phyloP scores from a whole-genome alignment of 352 stramenopile genomes.

The Pythium folliculosum region DNA sequence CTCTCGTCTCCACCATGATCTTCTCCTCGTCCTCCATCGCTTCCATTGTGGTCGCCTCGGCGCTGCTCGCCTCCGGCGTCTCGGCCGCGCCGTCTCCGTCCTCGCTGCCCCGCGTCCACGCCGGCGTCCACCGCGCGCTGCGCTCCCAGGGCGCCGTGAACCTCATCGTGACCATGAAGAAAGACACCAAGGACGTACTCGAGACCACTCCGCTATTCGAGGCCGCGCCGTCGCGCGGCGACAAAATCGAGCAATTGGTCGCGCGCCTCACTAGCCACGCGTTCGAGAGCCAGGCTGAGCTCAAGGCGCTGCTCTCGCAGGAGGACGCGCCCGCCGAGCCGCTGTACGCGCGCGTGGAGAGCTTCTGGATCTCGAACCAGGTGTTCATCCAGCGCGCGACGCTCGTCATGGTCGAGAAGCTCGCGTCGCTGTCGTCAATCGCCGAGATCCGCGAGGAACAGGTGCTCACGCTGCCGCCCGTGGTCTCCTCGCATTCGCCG shows the following conservation, averaged over 20 bases:
- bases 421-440: background rate
- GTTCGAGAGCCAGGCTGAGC: conserved; percentile 2
- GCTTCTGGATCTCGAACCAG: conserved; percentile 38
- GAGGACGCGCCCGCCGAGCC: conserved; percentile 21
- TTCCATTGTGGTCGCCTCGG: too few species aligned
- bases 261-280: conserved; percentile 7
- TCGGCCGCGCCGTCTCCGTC: conserved; percentile 8
- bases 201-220: conserved; percentile 21
- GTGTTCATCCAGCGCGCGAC: conserved; percentile 29
- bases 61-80: too few species aligned
- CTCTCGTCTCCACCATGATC: too few species aligned
- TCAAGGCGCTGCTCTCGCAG: conserved; percentile 14
- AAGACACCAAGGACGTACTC: conserved; percentile 15
- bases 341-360: conserved; percentile 24
- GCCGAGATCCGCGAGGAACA: conserved; percentile 10
- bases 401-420: conserved; percentile 22
- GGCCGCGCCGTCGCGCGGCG: conserved; percentile 20
- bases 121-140: conserved; percentile 33
- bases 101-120: conserved; percentile 26
- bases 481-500: background rate
- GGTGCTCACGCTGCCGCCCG: background rate
- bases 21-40: too few species aligned
- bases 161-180: conserved; percentile 37
- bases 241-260: conserved; percentile 19
- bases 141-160: conserved; percentile 34